Conservation (phyloP, 108 stramenopile species). For the Conticribra guillardii region DNA sequence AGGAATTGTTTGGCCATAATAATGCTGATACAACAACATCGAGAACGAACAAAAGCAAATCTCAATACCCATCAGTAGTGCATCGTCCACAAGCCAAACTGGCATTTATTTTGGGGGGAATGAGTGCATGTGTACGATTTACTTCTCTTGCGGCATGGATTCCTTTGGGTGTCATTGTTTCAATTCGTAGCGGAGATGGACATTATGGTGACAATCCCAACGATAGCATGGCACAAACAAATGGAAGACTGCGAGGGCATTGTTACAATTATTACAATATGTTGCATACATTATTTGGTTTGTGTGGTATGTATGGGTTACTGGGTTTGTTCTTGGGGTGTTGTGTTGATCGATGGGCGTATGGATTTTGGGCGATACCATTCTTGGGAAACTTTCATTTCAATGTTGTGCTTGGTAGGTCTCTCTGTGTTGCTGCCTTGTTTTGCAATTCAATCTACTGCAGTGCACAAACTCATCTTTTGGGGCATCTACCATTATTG, state of each 20-base stretch:
- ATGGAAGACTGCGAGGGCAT: too few relatives aligned
- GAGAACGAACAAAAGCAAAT: constrained; percentile 7
- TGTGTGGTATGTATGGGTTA: constrained; percentile 62
- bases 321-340: constrained; percentile 60
- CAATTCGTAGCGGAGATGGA: constrained; percentile 50
- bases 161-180: constrained; percentile 71
- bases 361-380: constrained; percentile 86
- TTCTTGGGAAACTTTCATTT: constrained; percentile 86
- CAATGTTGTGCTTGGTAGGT: constrained; percentile 76
- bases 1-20: constrained; percentile 66
- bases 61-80: neutral
- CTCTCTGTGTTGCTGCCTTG: neutral
- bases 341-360: constrained; percentile 72
- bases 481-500: too few relatives aligned
- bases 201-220: constrained; percentile 5
- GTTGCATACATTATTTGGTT: constrained; percentile 32
- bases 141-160: constrained; percentile 83
- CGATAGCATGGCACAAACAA: too few relatives aligned
- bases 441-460: neutral
- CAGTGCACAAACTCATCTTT: too few relatives aligned
- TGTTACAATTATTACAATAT: constrained; percentile 10
- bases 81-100: constrained; percentile 35
- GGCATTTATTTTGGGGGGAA: constrained; percentile 81
- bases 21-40: too few relatives aligned
- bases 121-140: constrained; percentile 81